A percentile compares a stretch with the other conserved stretches of the same genome.
Evolutionary conservation across 2,329 filamentous ascomycete genomes (phyloP).

Genomic region (Fusarium miscanthi): DNA sequence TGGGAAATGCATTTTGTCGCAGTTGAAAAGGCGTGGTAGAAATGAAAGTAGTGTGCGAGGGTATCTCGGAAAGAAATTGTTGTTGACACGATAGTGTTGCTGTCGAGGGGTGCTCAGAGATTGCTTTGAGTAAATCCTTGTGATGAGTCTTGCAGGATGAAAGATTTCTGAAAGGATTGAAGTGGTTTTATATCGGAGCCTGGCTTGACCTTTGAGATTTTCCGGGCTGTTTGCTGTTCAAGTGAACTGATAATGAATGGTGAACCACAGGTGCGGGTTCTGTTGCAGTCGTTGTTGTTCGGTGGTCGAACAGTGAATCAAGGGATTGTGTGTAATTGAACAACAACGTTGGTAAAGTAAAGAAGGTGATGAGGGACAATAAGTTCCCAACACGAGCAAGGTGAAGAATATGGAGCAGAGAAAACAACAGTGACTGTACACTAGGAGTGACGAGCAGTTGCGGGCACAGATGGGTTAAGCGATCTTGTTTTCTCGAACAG

Average conservation of each 20-base stretch:
- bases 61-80: slow-evolving; percentile 25
- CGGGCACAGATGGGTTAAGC: slow-evolving; percentile 23
- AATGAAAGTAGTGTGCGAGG: slow-evolving; percentile 14
- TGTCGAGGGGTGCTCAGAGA: slow-evolving; percentile 18
- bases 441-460: slow-evolving; percentile 33
- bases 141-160: slow-evolving; percentile 10
- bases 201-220: slow-evolving; percentile 14
- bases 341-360: slow-evolving; percentile 24
- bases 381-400: slow-evolving; percentile 17
- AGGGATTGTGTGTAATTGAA: slow-evolving; percentile 39
- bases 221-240: slow-evolving; percentile 28
- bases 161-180: slow-evolving; percentile 25
- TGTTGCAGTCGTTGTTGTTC: slow-evolving; percentile 28
- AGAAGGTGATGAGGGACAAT: slow-evolving; percentile 34
- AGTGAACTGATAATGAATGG: slow-evolving; percentile 35
- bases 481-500: slow-evolving; percentile 39
- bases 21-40: background rate
- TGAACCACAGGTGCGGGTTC: slow-evolving; percentile 20
- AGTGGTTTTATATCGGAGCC: slow-evolving; percentile 25
- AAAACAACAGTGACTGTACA: slow-evolving; percentile 16
- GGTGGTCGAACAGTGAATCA: slow-evolving; percentile 17
- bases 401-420: slow-evolving; percentile 10
- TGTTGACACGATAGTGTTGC: slow-evolving; percentile 11
- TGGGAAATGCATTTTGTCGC: slow-evolving; percentile 54
- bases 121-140: slow-evolving; percentile 18